phyloP scores from a whole-genome alignment of 1,284 basidiomycete species.

The Moesziomyces aphidis region DNA sequence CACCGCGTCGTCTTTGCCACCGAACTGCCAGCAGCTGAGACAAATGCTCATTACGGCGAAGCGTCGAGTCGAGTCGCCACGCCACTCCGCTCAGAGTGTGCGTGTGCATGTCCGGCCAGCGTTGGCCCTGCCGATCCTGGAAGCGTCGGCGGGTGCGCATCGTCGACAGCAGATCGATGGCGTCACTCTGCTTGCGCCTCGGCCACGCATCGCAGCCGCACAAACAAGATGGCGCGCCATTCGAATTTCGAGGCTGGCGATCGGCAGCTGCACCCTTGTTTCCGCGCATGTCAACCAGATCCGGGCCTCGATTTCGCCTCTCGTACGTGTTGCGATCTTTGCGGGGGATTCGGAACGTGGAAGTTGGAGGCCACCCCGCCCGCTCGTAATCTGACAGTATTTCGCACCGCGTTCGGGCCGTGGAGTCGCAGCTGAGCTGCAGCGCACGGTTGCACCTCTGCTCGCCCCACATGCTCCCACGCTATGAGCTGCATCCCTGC shows the following conservation, averaged over 20 bases:
- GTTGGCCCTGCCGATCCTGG: slow-evolving; percentile 11
- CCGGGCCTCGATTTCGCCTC: neutral
- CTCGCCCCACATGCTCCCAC: too few relatives aligned
- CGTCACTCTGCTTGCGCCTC: slow-evolving; percentile 20
- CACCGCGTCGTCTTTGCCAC: too few relatives aligned
- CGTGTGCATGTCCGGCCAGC: too few relatives aligned
- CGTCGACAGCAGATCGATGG: slow-evolving; percentile 12
- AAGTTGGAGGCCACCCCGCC: neutral
- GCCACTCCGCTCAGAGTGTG: too few relatives aligned
- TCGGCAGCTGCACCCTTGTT: slow-evolving; percentile 10
- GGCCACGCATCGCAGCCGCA: too few relatives aligned
- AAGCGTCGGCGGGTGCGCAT: slow-evolving; percentile 14
- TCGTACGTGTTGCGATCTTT: slow-evolving; percentile 6
- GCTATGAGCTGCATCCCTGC: too few relatives aligned
- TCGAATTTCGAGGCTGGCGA: slow-evolving; percentile 8
- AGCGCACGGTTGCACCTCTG: neutral
- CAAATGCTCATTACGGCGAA: neutral
- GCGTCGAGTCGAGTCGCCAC: too few relatives aligned
- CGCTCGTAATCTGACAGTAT: neutral
- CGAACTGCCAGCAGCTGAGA: neutral
- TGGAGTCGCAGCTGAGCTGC: neutral
- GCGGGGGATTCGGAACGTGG: neutral
- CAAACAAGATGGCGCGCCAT: too few relatives aligned
- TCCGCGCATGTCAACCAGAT: neutral
- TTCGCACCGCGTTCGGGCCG: neutral